Conservation (phyloP, 78 protist species). For the Speleostelium caveatum region DNA sequence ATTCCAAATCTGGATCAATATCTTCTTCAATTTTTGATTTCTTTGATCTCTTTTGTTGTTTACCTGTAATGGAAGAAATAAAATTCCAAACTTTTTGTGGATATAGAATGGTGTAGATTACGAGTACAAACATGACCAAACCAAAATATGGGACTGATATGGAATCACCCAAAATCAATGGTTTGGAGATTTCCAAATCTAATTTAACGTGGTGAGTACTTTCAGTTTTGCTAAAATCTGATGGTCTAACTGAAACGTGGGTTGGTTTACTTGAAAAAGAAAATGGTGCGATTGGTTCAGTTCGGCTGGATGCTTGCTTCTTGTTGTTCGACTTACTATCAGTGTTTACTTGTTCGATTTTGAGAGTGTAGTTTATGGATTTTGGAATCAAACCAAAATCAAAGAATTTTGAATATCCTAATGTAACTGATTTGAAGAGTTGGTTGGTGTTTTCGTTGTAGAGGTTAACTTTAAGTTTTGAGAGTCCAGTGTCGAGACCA, state of each 20-base stretch:
- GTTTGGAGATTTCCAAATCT: background rate
- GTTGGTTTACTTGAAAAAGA: background rate
- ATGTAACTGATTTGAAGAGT: background rate
- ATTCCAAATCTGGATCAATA: background rate
- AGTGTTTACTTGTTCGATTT: no score
- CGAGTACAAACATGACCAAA: conserved; percentile 1
- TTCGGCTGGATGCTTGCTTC: background rate
- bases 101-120: background rate
- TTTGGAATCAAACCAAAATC: conserved; percentile 24
- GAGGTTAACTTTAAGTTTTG: background rate
- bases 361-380: conserved; percentile 5
- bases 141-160: conserved; percentile 32
- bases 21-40: no score
- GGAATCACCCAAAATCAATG: background rate
- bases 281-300: background rate
- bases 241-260: background rate
- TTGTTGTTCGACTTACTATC: background rate
- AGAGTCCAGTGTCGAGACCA: background rate
- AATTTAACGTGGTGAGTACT: background rate
- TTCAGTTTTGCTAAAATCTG: background rate
- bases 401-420: background rate
- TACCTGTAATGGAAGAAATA: background rate
- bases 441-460: background rate
- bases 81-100: conserved; percentile 23
- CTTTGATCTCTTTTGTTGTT: background rate